A percentile compares a stretch with the other conserved stretches of the same genome.
Evolutionary conservation across 2,329 filamentous ascomycete genomes (phyloP).

Genomic region (Plenodomus tracheiphilus): DNA sequence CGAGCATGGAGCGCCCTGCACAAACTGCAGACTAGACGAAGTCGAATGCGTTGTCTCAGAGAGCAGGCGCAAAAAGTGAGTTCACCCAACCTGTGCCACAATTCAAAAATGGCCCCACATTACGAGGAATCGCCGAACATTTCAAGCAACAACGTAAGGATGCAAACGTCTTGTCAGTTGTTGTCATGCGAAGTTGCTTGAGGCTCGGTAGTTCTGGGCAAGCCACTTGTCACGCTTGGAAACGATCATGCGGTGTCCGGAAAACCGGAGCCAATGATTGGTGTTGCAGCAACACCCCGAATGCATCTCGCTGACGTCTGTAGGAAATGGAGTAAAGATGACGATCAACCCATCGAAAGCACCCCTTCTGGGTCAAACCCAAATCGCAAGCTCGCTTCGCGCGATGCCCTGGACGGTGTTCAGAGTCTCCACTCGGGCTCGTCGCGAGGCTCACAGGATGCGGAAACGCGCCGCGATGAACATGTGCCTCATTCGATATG

Average conservation of each 20-base stretch:
- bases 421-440: constrained; percentile 34
- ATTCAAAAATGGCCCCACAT: constrained; percentile 12
- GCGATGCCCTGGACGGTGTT: constrained; percentile 42
- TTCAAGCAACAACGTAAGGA: neutral
- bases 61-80: constrained; percentile 84
- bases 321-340: constrained; percentile 51
- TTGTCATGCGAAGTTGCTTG: constrained; percentile 27
- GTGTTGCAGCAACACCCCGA: neutral
- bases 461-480: constrained; percentile 54
- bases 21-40: constrained; percentile 81
- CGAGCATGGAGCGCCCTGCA: constrained; percentile 80
- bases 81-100: constrained; percentile 36
- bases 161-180: constrained; percentile 11
- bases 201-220: constrained; percentile 16
- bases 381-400: constrained; percentile 45
- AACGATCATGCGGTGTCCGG: constrained; percentile 16
- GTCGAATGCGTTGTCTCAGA: constrained; percentile 71
- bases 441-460: constrained; percentile 47
- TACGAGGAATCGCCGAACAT: neutral
- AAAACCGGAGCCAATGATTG: constrained; percentile 9
- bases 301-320: constrained; percentile 23
- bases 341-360: constrained; percentile 36
- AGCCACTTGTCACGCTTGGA: constrained; percentile 25
- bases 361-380: constrained; percentile 22
- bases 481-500: constrained; percentile 68